Conservation (phyloP, 441 rosid genomes). For the Adansonia grandidieri region DNA sequence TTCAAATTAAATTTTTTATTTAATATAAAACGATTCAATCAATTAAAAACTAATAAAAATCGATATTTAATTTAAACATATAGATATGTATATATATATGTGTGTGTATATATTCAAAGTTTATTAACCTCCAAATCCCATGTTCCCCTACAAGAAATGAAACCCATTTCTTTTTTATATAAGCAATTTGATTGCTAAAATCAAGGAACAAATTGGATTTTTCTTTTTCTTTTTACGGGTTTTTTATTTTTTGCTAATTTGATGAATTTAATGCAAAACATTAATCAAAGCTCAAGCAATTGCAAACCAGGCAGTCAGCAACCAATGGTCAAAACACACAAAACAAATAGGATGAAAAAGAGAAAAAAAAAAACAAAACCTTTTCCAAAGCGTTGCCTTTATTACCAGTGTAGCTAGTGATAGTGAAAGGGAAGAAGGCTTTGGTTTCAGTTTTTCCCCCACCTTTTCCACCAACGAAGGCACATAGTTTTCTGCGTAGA, state of each 20-base stretch:
- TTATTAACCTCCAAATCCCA: no score
- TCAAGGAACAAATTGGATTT: neutral
- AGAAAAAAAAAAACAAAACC: neutral
- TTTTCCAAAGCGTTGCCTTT: slow-evolving; percentile 37
- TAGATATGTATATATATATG: no score
- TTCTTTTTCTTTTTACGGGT: neutral
- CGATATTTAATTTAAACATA: no score
- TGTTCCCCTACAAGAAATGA: no score
- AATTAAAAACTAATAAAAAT: no score
- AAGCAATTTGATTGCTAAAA: neutral
- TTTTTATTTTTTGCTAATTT: neutral
- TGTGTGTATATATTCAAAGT: no score
- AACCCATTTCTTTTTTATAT: neutral
- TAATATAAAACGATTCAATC: no score
- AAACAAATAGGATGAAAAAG: neutral
- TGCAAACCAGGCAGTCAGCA: slow-evolving; percentile 13
- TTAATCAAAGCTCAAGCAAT: neutral
- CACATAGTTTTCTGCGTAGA: slow-evolving; percentile 4
- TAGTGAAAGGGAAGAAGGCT: neutral
- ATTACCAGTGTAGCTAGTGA: neutral
- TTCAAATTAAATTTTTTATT: no score
- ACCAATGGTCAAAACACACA: slow-evolving; percentile 28
- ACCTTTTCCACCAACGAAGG: slow-evolving; percentile 25
- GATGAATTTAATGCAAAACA: slow-evolving; percentile 6
- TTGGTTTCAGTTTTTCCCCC: slow-evolving; percentile 36